Evolutionary conservation across 1,284 basidiomycete species (phyloP).

Genomic region (Tremellales sp.): DNA sequence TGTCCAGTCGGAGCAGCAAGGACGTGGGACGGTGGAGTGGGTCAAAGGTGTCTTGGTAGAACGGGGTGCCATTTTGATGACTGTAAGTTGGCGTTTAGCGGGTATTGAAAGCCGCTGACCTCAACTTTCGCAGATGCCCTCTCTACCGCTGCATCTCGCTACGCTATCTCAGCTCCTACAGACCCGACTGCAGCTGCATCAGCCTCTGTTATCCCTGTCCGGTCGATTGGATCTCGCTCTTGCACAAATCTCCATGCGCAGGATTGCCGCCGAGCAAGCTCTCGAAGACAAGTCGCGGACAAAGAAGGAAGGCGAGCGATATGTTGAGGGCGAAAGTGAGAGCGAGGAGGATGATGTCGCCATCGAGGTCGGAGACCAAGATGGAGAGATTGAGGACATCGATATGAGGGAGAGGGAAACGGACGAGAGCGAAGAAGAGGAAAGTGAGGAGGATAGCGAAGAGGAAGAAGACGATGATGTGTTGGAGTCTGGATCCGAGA

Average conservation of each 20-base stretch:
- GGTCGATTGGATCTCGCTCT: conserved; percentile 91
- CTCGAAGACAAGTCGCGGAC: conserved; percentile 33
- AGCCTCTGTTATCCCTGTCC: conserved; percentile 76
- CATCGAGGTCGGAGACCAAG: conserved; percentile 57
- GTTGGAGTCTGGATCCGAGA: conserved; percentile 53
- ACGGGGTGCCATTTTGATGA: conserved; percentile 91
- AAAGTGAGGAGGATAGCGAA: conserved; percentile 54
- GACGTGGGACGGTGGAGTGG: conserved; percentile 81
- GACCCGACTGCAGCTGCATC: conserved; percentile 73
- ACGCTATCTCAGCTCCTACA: conserved; percentile 79
- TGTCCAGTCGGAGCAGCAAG: conserved; percentile 79
- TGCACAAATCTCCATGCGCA: conserved; percentile 80
- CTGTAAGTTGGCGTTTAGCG: conserved; percentile 56
- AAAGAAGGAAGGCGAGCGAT: conserved; percentile 44
- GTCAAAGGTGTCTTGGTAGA: conserved; percentile 79
- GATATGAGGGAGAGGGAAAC: conserved; percentile 52
- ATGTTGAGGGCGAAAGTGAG: conserved; percentile 48
- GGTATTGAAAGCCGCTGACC: conserved; percentile 6
- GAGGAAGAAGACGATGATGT: conserved; percentile 53
- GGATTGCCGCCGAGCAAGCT: conserved; percentile 36
- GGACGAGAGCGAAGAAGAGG: conserved; percentile 46
- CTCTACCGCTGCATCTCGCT: conserved; percentile 60
- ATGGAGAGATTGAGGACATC: conserved; percentile 59
- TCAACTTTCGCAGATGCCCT: conserved; percentile 29
- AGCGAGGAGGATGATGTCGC: conserved; percentile 61